Conservation (phyloP, 73 alveolate genomes). For the Tetrahymena malaccensis region DNA sequence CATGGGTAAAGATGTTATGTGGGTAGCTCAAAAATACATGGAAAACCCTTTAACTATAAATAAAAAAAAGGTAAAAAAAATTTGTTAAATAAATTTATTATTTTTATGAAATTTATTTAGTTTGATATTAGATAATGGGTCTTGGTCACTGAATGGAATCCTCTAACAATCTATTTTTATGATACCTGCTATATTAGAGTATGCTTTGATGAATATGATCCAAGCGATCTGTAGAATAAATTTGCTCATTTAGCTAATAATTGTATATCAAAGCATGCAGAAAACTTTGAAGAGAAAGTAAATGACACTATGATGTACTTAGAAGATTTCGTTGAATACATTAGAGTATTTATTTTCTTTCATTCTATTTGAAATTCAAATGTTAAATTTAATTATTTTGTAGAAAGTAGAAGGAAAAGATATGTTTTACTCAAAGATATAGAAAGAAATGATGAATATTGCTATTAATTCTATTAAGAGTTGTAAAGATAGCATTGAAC, state of each 20-base stretch:
- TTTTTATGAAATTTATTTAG: not conserved
- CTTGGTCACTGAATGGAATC: conserved; percentile 45
- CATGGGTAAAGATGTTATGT: conserved; percentile 58
- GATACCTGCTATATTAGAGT: conserved; percentile 63
- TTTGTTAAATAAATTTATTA: too few relatives aligned
- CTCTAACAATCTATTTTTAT: conserved; percentile 60
- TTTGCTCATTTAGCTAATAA: conserved; percentile 33
- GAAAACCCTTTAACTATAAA: conserved; percentile 85
- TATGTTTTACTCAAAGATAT: not conserved
- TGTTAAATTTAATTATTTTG: not conserved
- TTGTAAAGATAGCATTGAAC: conserved; percentile 20
- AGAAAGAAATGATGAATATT: conserved; percentile 7
- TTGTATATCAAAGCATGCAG: conserved; percentile 22
- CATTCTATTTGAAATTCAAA: too few relatives aligned
- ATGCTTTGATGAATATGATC: conserved; percentile 22
- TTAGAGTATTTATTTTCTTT: not conserved
- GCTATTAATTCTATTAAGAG: conserved; percentile 27
- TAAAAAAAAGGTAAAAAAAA: conserved; percentile 52
- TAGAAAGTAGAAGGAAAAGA: conserved; percentile 2
- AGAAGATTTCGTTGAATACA: conserved; percentile 8
- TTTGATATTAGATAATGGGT: conserved; percentile 83
- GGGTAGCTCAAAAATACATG: conserved; percentile 85
- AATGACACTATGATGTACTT: conserved; percentile 22
- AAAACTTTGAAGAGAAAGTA: not conserved
- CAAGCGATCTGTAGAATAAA: conserved; percentile 29